These are phyloP conservation scores for Candida hispaniensis DNA, from an alignment of 805 yeast species.

Conservation along the genomic window DNA sequence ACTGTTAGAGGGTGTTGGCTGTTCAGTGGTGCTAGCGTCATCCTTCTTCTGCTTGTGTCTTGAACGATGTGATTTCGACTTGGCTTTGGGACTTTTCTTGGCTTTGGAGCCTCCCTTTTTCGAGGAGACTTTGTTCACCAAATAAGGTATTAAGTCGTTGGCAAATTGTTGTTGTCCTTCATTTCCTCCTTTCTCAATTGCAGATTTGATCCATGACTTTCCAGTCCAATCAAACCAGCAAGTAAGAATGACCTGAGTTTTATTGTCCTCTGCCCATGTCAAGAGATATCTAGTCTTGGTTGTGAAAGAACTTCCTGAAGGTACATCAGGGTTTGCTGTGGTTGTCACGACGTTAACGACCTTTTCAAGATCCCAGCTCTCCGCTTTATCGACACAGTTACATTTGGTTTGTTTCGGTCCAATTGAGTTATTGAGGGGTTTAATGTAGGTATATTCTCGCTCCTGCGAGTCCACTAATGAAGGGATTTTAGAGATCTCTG, in stretches of 20 bases:
- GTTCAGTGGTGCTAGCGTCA: conserved; percentile 17
- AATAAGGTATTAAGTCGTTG: conserved; percentile 36
- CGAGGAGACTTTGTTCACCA: conserved; percentile 26
- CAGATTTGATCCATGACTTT: conserved; percentile 80
- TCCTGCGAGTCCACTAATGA: conserved; percentile 24
- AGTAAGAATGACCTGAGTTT: conserved; percentile 52
- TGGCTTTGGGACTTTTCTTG: conserved; percentile 17
- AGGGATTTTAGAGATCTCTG: conserved; percentile 14
- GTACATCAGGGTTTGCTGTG: conserved; percentile 85
- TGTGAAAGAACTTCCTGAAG: conserved; percentile 74
- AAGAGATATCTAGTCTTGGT: conserved; percentile 63
- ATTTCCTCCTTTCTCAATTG: conserved; percentile 75
- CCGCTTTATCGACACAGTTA: conserved; percentile 51
- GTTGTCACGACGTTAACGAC: conserved; percentile 51
- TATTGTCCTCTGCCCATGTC: conserved; percentile 61
- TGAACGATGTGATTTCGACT: conserved; percentile 16
- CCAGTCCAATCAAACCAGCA: conserved; percentile 83
- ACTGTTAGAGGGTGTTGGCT: conserved; percentile 1
- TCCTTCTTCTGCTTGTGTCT: conserved; percentile 3
- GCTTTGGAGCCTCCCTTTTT: conserved; percentile 17
- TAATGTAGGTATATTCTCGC: conserved; percentile 50
- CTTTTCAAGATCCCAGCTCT: conserved; percentile 42
- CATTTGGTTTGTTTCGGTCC: conserved; percentile 92
- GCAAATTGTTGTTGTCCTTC: conserved; percentile 68
- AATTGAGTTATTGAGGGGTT: conserved; percentile 66